Evolutionary conservation across 2,329 filamentous ascomycete genomes (phyloP), one percentile per base, ranked within the genome.

Genomic region (Epichloe scottii): DNA sequence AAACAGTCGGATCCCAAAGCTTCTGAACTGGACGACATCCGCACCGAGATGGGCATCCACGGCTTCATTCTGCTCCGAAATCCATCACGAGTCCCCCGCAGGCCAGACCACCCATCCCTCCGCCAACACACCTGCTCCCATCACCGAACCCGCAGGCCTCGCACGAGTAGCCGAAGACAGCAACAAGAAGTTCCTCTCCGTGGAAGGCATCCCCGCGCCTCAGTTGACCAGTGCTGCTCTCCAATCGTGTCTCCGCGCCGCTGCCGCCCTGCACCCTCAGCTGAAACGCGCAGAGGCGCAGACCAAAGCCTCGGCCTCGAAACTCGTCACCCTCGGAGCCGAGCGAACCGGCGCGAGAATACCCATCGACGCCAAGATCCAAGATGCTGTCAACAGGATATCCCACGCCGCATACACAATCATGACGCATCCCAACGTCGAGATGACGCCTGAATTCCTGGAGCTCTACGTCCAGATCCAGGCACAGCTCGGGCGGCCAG

Each of bases 401-500:
- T 82, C 80, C 21, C 63, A 75, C 48, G 68, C 77, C 7, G 81
- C 85, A n/a, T 85, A 87, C 64, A 71, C 76, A 38, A 77, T 96
- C 51, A 65, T 95, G 53, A 76, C 77, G 46, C 80, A 91, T 58
- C 82, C 85, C 4, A 81, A 84, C 54, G 82, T 96, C 46, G 87
- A 89, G 68, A 86, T 97, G 62, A 86, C 87, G 4, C 80, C 84
- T 8, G 71, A 77, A 33, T 72, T 91, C 35, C 78, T 97, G 39
- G 73, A 78, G 52, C 67, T 78, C 58, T 97, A 96, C 66, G 82
- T 95, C 55, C 74, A 79, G 38, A 80, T 88, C 43, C 89, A 95
- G 65, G 75, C 82, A 30, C 75, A 82, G 11, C 77, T 97, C 42
- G 78, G 81, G 54, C 81, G 78, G 51, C 83, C 89, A 3, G 80